Evolutionary conservation across 352 stramenopile species (phyloP).

Genomic region (Globisporangium emineosum): DNA sequence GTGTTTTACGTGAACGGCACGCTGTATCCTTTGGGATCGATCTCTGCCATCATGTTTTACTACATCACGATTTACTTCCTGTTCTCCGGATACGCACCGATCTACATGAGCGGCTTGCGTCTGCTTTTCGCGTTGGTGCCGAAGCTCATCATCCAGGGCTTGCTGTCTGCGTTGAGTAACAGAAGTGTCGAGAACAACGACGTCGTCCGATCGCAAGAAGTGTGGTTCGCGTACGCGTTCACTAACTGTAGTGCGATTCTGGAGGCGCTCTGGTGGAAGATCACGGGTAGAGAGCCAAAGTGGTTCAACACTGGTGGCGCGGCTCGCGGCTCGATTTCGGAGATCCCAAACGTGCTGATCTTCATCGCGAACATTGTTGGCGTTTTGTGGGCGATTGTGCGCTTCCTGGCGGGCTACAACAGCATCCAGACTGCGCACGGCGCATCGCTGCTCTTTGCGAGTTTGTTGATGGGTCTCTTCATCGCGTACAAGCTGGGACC

Average conservation of each 20-base stretch:
- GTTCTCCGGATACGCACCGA: conserved; percentile 74
- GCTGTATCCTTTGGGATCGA: conserved; percentile 76
- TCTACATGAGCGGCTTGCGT: conserved; percentile 72
- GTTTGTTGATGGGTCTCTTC: conserved; percentile 80
- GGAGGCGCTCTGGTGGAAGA: conserved; percentile 81
- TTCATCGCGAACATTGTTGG: conserved; percentile 71
- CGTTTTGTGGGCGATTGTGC: conserved; percentile 66
- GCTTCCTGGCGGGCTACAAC: conserved; percentile 81
- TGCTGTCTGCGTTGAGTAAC: conserved; percentile 78
- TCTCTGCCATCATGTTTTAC: conserved; percentile 79
- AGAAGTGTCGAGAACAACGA: conserved; percentile 83
- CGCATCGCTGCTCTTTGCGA: conserved; percentile 68
- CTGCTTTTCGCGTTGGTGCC: conserved; percentile 76
- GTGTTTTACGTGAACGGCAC: conserved; percentile 84
- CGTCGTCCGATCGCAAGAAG: conserved; percentile 78
- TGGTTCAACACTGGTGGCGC: conserved; percentile 83
- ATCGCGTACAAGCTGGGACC: conserved; percentile 77
- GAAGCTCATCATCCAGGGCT: conserved; percentile 73
- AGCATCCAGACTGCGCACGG: conserved; percentile 56
- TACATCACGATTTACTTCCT: conserved; percentile 87
- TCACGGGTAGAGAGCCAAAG: conserved; percentile 72
- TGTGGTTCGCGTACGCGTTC: conserved; percentile 84
- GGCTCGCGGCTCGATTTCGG: conserved; percentile 53
- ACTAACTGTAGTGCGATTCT: conserved; percentile 75
- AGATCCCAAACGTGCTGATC: conserved; percentile 76